phyloP scores from a whole-genome alignment of 768 basidiomycete species.

The Agaricus blazei region DNA sequence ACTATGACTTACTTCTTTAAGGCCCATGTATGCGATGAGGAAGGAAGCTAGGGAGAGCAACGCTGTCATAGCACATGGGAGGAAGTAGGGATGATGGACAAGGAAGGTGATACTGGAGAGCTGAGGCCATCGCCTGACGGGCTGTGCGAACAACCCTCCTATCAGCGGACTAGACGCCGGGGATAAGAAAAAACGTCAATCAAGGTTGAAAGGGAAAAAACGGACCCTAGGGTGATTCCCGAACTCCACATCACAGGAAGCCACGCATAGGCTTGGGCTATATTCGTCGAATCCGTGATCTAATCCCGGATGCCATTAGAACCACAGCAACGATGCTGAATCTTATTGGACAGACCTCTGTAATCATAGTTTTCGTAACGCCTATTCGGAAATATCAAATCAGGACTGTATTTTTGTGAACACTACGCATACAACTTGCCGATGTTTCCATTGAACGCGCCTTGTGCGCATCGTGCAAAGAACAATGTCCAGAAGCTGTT shows the following conservation, averaged over 20 bases:
- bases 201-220: not conserved
- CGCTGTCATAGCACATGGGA: slow-evolving; percentile 27
- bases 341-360: slow-evolving; percentile 21
- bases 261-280: slow-evolving; percentile 19
- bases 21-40: slow-evolving; percentile 14
- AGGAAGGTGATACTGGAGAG: slow-evolving; percentile 21
- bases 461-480: slow-evolving; percentile 20
- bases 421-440: slow-evolving; percentile 11
- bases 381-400: slow-evolving; percentile 13
- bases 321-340: not conserved
- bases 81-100: slow-evolving; percentile 28
- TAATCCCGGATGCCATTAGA: not conserved
- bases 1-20: slow-evolving; percentile 23
- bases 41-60: slow-evolving; percentile 17
- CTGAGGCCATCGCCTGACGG: slow-evolving; percentile 21
- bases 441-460: slow-evolving; percentile 28
- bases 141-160: slow-evolving; percentile 28
- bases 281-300: slow-evolving; percentile 25
- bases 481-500: slow-evolving; percentile 23
- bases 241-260: slow-evolving; percentile 21
- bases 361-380: slow-evolving; percentile 30
- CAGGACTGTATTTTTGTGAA: not conserved
- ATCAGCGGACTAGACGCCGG: slow-evolving; percentile 19
- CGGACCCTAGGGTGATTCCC: slow-evolving; percentile 18
- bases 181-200: not conserved